A percentile compares a stretch with the other conserved stretches of the same genome.
phyloP scores from a whole-genome alignment of 2,329 filamentous ascomycete species.

The Pseudogymnoascus sp. region DNA sequence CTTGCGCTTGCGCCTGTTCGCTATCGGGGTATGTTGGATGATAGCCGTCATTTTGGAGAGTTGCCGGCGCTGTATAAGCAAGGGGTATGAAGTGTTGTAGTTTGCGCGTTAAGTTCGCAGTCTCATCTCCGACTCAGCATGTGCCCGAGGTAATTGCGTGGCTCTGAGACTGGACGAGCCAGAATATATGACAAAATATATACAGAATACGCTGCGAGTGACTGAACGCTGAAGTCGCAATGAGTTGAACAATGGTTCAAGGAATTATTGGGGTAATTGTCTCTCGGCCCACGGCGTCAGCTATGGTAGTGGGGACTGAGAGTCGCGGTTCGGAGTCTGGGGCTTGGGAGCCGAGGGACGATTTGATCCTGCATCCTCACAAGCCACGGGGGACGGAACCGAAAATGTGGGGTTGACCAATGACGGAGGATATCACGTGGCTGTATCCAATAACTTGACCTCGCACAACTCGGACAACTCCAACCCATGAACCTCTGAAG shows the following conservation, averaged over 20 bases:
- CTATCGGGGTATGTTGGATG: constrained; percentile 2
- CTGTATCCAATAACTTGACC: background rate
- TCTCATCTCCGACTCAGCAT: constrained; percentile 3
- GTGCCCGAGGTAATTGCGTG: background rate
- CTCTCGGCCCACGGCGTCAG: constrained; percentile 1
- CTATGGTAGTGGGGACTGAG: constrained; percentile 6
- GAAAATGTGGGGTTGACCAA: constrained; percentile 4
- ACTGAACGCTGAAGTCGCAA: background rate
- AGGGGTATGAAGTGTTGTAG: background rate
- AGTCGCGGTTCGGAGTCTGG: constrained; percentile 4
- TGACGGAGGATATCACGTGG: background rate
- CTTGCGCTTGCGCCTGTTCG: constrained; percentile 33
- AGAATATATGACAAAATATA: background rate
- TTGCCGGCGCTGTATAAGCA: constrained; percentile 9
- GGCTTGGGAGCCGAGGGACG: constrained; percentile 8
- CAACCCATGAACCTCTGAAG: background rate
- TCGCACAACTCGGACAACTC: background rate
- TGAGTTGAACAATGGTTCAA: background rate
- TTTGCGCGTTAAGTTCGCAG: background rate
- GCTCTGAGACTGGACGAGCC: background rate
- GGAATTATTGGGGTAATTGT: constrained; percentile 4
- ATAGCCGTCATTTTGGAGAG: background rate
- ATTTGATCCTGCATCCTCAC: constrained; percentile 1
- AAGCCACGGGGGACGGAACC: background rate
- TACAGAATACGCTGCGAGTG: background rate